Conservation (phyloP, 2,329 filamentous ascomycete species). For the Pseudogymnoascus sp. region DNA sequence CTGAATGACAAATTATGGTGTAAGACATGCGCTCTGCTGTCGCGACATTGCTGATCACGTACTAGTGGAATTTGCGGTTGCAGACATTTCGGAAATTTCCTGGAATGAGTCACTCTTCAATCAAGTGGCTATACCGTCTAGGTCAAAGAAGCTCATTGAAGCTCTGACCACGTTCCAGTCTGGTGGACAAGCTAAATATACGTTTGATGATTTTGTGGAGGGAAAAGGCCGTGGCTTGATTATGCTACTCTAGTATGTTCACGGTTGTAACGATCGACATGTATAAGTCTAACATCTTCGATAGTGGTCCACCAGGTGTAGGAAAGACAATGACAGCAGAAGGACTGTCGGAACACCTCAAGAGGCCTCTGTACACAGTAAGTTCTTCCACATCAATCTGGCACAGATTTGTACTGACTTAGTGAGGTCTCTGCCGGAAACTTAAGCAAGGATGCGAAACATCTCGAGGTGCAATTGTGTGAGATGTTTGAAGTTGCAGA, state of each 20-base stretch:
- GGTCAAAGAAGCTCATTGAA: slow-evolving; percentile 4
- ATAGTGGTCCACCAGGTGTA: slow-evolving; percentile 4
- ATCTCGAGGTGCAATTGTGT: slow-evolving; percentile 36
- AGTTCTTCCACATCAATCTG: background rate
- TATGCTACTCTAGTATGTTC: slow-evolving; percentile 9
- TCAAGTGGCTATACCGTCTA: background rate
- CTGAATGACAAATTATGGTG: background rate
- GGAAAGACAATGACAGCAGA: slow-evolving; percentile 10
- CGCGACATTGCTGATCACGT: background rate
- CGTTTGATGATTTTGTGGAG: slow-evolving; percentile 10
- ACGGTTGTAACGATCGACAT: background rate
- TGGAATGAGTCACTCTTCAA: background rate
- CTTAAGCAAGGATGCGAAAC: slow-evolving; percentile 5
- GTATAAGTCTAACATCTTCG: background rate
- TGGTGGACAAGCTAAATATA: background rate
- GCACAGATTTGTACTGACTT: background rate
- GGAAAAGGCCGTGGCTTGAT: slow-evolving; percentile 8
- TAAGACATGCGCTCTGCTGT: background rate
- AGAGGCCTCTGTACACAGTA: slow-evolving; percentile 4
- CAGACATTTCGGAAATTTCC: background rate
- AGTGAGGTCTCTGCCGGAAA: background rate
- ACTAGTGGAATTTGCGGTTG: slow-evolving; percentile 9
- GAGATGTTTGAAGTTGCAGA: slow-evolving; percentile 12
- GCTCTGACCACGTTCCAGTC: background rate
- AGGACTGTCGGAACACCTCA: background rate